phyloP scores from a whole-genome alignment of 345 rosid genomes.

The Odontarrhena argentea region DNA sequence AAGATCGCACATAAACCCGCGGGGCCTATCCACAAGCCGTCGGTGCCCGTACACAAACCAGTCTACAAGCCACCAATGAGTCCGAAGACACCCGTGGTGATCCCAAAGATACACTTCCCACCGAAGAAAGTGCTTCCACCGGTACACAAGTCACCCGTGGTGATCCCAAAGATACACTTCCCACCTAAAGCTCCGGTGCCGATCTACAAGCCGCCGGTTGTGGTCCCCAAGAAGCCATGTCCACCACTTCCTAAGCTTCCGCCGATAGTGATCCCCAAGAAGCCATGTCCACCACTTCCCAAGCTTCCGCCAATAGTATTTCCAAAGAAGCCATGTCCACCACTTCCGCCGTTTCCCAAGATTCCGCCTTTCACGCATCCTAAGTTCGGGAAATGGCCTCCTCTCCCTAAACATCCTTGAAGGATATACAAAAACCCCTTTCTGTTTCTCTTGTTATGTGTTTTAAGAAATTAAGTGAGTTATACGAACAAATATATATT shows the following conservation, averaged over 20 bases:
- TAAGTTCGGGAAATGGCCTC: conserved; percentile 55
- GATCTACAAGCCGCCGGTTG: conserved; percentile 9
- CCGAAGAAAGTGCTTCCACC: too few species aligned
- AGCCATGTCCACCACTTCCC: conserved; percentile 42
- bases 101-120: too few species aligned
- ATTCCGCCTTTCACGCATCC: conserved; percentile 39
- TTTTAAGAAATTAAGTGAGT: conserved; percentile 8
- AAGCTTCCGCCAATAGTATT: conserved; percentile 48
- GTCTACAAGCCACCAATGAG: background rate
- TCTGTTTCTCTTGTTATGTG: background rate
- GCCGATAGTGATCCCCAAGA: conserved; percentile 42
- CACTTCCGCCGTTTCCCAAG: conserved; percentile 45
- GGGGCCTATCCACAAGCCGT: conserved; percentile 13
- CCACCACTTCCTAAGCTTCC: conserved; percentile 33
- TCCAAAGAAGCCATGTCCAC: conserved; percentile 36
- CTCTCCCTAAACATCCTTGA: conserved; percentile 37
- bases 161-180: too few species aligned
- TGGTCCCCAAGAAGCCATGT: conserved; percentile 27
- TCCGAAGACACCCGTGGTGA: too few species aligned
- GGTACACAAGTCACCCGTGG: too few species aligned
- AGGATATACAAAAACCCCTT: too few species aligned
- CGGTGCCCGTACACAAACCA: background rate
- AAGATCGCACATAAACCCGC: conserved; percentile 18
- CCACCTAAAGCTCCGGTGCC: too few species aligned
- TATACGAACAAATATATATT: background rate